A percentile compares a stretch with the other conserved stretches of the same genome.
Conservation (phyloP, 73 alveolate species). For the Chromera velia region DNA sequence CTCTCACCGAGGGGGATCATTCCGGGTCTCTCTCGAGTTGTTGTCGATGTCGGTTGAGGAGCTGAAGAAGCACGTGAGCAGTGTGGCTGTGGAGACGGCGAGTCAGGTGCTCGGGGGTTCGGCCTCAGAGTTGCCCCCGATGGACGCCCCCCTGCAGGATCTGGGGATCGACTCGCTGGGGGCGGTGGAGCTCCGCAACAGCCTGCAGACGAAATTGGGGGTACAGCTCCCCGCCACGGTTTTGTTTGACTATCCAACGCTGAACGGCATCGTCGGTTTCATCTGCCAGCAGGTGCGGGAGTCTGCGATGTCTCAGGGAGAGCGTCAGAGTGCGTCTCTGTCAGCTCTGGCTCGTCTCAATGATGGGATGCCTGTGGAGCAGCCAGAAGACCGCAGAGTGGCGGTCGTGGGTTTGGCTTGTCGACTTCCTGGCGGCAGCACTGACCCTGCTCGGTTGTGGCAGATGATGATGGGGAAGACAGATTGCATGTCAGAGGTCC, state of each 20-base stretch:
- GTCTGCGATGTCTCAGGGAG: neutral
- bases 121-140: neutral
- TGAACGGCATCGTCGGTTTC: slow-evolving; percentile 25
- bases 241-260: neutral
- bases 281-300: neutral
- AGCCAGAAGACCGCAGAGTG: neutral
- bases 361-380: neutral
- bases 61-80: neutral
- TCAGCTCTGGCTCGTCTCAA: no score
- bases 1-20: no score
- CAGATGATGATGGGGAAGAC: neutral
- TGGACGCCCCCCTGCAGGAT: slow-evolving; percentile 34
- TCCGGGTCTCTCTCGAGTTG: neutral
- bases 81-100: neutral
- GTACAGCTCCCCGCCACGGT: neutral
- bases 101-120: neutral
- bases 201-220: neutral
- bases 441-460: neutral
- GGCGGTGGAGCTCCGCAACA: slow-evolving; percentile 43
- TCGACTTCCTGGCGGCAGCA: neutral
- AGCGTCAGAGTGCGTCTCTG: neutral
- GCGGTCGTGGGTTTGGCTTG: neutral
- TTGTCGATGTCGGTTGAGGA: neutral
- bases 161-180: slow-evolving; percentile 30
- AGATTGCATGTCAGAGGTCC: slow-evolving; percentile 28